Percentiles rank a stretch among this genome's conserved stretches.
Conservation (phyloP, 306 rosid species). For the Prunus kanzakura region DNA sequence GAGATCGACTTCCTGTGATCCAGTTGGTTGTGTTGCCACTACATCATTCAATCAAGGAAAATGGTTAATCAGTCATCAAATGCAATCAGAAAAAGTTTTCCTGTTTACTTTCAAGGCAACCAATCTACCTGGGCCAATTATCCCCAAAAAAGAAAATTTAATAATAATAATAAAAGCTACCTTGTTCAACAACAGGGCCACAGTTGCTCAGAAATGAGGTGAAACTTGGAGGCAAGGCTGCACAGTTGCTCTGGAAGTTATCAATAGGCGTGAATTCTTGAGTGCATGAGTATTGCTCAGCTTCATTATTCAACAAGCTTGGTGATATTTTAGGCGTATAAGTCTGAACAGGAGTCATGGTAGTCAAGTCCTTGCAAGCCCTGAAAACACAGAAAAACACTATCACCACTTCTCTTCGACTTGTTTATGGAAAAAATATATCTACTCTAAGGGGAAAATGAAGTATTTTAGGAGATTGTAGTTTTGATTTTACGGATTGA, state of each 20-base stretch:
- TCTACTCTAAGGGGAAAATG: not conserved
- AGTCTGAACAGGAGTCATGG: not conserved
- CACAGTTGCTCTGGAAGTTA: constrained; percentile 38
- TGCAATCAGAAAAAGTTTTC: constrained; percentile 16
- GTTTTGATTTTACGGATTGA: constrained; percentile 37
- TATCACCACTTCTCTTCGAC: constrained; percentile 22
- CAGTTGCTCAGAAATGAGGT: constrained; percentile 57
- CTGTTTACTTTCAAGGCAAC: not conserved
- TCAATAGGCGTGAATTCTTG: constrained; percentile 27
- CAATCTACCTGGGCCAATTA: constrained; percentile 36
- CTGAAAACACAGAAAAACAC: constrained; percentile 42
- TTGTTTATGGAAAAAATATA: constrained; percentile 4
- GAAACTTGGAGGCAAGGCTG: constrained; percentile 88
- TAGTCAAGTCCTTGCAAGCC: constrained; percentile 15
- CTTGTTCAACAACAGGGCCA: constrained; percentile 45
- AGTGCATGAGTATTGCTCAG: constrained; percentile 32
- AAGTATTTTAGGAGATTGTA: not conserved
- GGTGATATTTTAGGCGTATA: not conserved
- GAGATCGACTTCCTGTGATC: constrained; percentile 42
- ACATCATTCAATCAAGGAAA: constrained; percentile 30
- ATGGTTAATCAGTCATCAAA: constrained; percentile 4
- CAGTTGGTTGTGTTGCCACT: constrained; percentile 46
- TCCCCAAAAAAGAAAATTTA: not conserved
- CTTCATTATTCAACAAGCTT: constrained; percentile 20
- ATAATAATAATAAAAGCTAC: constrained; percentile 22